These are phyloP conservation scores for Verbascum thapsus DNA, from an alignment of 257 asterid species.

Conservation along the genomic window DNA sequence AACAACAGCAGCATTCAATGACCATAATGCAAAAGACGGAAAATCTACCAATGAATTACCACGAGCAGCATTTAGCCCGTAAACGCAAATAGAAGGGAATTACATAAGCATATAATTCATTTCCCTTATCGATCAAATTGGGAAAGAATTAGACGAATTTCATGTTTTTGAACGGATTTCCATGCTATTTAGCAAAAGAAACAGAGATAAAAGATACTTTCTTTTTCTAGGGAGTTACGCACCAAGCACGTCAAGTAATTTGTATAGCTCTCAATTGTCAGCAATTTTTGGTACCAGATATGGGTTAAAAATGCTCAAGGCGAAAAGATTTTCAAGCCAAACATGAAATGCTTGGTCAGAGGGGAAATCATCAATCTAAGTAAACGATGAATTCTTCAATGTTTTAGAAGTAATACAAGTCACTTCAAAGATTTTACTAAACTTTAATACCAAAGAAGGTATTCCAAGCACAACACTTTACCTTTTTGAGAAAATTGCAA, in stretches of 20 bases:
- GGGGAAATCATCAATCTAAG: conserved; percentile 3
- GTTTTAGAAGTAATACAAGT: not conserved
- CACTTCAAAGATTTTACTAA: not conserved
- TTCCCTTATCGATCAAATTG: conserved; percentile 1
- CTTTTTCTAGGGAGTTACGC: not conserved
- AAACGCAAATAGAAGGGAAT: not conserved
- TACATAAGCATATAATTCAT: not conserved
- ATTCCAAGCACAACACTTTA: no score
- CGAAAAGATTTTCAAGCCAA: not conserved
- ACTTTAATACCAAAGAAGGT: no score
- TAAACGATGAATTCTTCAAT: not conserved
- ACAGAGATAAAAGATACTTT: not conserved
- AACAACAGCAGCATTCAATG: not conserved
- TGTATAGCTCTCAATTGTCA: not conserved
- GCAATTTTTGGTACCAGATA: not conserved
- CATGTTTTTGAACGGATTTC: not conserved
- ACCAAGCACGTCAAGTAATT: conserved; percentile 4
- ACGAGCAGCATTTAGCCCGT: not conserved
- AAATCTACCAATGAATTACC: not conserved
- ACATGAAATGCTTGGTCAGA: not conserved
- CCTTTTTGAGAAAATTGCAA: no score
- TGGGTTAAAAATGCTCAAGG: conserved; percentile 2
- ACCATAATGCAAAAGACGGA: not conserved
- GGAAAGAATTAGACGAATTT: not conserved
- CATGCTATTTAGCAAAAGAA: not conserved